Percentiles rank a stretch among this genome's conserved stretches.
These are phyloP conservation scores for Hygrophorus russula DNA, from an alignment of 768 basidiomycete species.

Conservation along the genomic window DNA sequence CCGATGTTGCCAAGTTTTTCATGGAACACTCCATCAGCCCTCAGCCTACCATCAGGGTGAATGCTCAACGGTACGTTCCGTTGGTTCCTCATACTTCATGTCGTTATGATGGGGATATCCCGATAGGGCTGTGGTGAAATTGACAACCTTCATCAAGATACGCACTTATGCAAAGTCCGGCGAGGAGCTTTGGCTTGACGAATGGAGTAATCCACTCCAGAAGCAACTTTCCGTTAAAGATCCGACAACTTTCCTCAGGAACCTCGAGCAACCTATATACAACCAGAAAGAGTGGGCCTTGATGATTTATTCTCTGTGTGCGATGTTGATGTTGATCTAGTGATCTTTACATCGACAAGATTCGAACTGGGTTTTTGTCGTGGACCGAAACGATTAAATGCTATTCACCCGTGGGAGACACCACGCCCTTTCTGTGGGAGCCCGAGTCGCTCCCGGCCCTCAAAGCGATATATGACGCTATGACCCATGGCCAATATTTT, in stretches of 20 bases:
- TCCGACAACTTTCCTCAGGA: conserved; percentile 36
- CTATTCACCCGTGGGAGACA: conserved; percentile 32
- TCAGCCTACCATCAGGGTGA: conserved; percentile 55
- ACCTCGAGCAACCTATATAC: conserved; percentile 29
- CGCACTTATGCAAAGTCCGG: conserved; percentile 54
- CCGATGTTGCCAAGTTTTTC: conserved; percentile 51
- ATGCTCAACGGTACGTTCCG: conserved; percentile 46
- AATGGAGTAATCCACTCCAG: conserved; percentile 56
- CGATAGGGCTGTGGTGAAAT: conserved; percentile 51
- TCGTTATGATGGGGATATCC: conserved; percentile 3
- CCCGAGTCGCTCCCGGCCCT: conserved; percentile 36
- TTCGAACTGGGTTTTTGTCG: conserved; percentile 65
- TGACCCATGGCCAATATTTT: conserved; percentile 47
- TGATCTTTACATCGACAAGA: conserved; percentile 58
- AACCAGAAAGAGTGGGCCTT: conserved; percentile 22
- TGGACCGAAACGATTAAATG: conserved; percentile 60
- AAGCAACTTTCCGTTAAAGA: conserved; percentile 34
- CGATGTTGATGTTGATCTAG: conserved; percentile 13
- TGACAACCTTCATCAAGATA: conserved; percentile 62
- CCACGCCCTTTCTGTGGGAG: conserved; percentile 41
- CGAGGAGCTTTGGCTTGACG: conserved; percentile 63
- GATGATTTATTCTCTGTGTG: background rate
- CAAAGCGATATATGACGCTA: conserved; percentile 34
- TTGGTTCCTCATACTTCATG: background rate
- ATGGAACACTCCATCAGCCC: conserved; percentile 56